phyloP scores from a whole-genome alignment of 2,329 filamentous ascomycete genomes.

The Arthrobotrys pseudoclavata region DNA sequence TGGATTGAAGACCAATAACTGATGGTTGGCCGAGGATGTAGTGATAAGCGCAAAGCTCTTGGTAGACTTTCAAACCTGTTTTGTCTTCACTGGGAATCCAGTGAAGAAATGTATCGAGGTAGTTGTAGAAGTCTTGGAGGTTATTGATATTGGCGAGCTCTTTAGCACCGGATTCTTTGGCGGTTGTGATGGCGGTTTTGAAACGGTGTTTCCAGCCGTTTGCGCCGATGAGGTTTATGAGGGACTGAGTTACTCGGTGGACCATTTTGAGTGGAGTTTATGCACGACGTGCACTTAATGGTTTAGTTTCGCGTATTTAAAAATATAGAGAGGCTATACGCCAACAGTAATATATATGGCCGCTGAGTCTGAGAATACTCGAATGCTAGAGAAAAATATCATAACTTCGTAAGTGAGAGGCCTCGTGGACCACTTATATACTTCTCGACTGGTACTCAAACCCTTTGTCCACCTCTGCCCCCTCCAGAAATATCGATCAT shows the following conservation, averaged over 20 bases:
- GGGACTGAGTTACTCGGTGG: slow-evolving; percentile 42
- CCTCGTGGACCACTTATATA: too few relatives aligned
- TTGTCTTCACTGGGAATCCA: slow-evolving; percentile 66
- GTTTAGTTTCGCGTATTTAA: too few relatives aligned
- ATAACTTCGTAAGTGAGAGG: too few relatives aligned
- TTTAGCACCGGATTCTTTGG: slow-evolving; percentile 48
- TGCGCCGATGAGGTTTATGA: slow-evolving; percentile 56
- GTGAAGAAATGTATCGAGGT: slow-evolving; percentile 64
- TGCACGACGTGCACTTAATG: too few relatives aligned
- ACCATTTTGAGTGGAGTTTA: slow-evolving; percentile 19
- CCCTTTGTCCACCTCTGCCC: too few relatives aligned
- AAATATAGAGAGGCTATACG: too few relatives aligned
- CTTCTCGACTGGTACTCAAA: too few relatives aligned
- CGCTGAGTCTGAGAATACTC: too few relatives aligned
- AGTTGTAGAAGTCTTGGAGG: slow-evolving; percentile 54
- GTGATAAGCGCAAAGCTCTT: slow-evolving; percentile 67
- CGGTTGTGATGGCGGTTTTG: slow-evolving; percentile 53
- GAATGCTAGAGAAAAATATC: too few relatives aligned
- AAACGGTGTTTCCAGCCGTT: slow-evolving; percentile 60
- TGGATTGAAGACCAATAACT: slow-evolving; percentile 63
- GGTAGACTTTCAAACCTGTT: slow-evolving; percentile 66
- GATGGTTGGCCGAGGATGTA: slow-evolving; percentile 66
- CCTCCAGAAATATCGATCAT: too few relatives aligned
- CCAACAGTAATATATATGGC: too few relatives aligned
- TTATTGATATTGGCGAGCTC: slow-evolving; percentile 57